phyloP scores from a whole-genome alignment of 2,329 filamentous ascomycete species.

The Diaporthe citrichinensis region DNA sequence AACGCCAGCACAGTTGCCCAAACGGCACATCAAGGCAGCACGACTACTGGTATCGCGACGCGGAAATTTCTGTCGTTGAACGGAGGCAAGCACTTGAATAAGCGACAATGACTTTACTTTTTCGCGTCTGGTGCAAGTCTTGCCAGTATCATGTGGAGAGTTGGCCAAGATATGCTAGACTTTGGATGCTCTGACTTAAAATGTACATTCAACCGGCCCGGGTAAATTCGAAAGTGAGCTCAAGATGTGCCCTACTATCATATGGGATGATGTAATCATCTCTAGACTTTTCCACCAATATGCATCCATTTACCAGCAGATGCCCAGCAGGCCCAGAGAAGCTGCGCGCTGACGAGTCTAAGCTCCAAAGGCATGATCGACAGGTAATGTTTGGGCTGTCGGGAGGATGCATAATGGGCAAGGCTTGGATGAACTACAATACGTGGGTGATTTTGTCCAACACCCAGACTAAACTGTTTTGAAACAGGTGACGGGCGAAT shows the following conservation, averaged over 20 bases:
- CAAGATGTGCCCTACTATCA: neutral
- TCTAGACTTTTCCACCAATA: neutral
- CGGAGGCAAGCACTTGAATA: no score
- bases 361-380: neutral
- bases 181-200: no score
- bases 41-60: neutral
- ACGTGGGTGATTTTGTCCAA: neutral
- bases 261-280: neutral
- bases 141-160: no score
- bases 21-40: neutral
- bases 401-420: slow-evolving; percentile 5
- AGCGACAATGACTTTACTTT: no score
- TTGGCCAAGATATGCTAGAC: neutral
- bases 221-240: neutral
- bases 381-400: neutral
- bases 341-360: neutral
- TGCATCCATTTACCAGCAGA: neutral
- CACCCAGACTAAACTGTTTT: slow-evolving; percentile 9
- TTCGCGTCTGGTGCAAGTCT: no score
- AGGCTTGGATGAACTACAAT: slow-evolving; percentile 27
- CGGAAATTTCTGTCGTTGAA: no score
- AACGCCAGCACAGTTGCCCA: neutral
- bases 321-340: neutral
- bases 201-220: rapidly evolving
- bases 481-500: slow-evolving; percentile 24